Base-by-base conservation (phyloP, 495 filamentous ascomycete species). In the Glonium stellatum region DNA sequence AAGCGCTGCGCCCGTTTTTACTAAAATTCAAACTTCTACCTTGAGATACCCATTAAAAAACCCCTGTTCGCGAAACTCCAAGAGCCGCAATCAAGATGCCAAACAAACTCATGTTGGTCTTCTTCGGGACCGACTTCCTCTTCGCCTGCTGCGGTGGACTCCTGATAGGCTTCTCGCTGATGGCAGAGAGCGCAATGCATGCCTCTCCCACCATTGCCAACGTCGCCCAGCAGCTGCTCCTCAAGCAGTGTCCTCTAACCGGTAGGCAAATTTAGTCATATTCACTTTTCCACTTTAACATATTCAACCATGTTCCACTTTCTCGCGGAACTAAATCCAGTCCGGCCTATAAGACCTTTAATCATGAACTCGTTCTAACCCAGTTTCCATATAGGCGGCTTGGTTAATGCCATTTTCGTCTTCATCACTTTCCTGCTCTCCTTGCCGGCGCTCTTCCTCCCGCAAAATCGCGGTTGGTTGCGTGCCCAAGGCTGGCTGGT, bases 321-420 rank as follows among this genome's bases (percentile, higher is more conserved):
- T 54, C 9, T 6, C 35, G 13, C 10, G 12, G 19, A 41, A 60
- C 49, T 11, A 4, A 52, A 21, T 54, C 1, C 11, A 22, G 12
- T 23, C 44, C 19, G 22, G 10, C 36, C 15, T 22, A 55, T 10
- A 13, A 31, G 4, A 36, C 8, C 13, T 34, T 21, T 36, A 6
- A 31, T 41, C 35, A 44, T 27, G 57, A n/a, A n/a, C n/a, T n/a
- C n/a, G n/a, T n/a, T n/a, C 64, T 63, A 54, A 62, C 59, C 52
- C 0, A 25, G 41, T 39, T 55, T 22, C 18, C 62, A 50, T 44
- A 41, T 59, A 84, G 87, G 82, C 15, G 84, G 81, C 5, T 80
- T 89, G 50, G 82, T 78, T 54, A 89, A 89, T 67, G 77, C 84
- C 18, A 75, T 83, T 65, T 71, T 89, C 60, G 80, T 84, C 56